A percentile compares a stretch with the other conserved stretches of the same genome.
phyloP scores from a whole-genome alignment of 768 basidiomycete genomes.

The Fomitopsis pulvina region DNA sequence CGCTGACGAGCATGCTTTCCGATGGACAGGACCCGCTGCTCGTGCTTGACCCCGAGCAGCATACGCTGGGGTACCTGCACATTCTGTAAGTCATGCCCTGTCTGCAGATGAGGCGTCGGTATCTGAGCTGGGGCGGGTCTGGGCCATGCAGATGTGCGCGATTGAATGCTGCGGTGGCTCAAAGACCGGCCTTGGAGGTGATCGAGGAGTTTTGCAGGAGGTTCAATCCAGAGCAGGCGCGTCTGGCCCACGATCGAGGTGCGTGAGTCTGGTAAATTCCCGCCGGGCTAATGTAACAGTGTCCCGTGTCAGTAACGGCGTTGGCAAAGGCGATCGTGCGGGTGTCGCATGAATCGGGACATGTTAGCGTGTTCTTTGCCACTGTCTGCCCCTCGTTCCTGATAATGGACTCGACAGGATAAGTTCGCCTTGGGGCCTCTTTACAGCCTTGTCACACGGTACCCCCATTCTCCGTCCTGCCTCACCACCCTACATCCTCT shows the following conservation, averaged over 20 bases:
- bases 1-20: constrained; percentile 46
- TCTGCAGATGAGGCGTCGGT: background rate
- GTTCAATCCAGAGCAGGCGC: constrained; percentile 60
- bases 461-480: constrained; percentile 46
- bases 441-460: constrained; percentile 52
- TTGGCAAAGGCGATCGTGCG: constrained; percentile 59
- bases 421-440: constrained; percentile 52
- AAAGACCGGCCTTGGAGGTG: constrained; percentile 33
- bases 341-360: constrained; percentile 39
- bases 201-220: constrained; percentile 52
- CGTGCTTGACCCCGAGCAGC: constrained; percentile 45
- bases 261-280: no score
- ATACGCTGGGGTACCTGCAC: constrained; percentile 63
- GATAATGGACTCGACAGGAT: constrained; percentile 26
- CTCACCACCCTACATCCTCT: constrained; percentile 68
- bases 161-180: constrained; percentile 33
- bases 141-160: constrained; percentile 47
- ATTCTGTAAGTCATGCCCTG: constrained; percentile 51
- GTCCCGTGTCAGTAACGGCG: constrained; percentile 43
- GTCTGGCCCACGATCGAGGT: constrained; percentile 68
- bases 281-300: no score
- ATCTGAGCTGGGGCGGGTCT: background rate
- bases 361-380: constrained; percentile 34
- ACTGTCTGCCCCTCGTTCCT: constrained; percentile 14
- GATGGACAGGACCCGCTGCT: constrained; percentile 64